phyloP scores from a whole-genome alignment of 31 red algal genomes.

The Bonnemaisonia californica region DNA sequence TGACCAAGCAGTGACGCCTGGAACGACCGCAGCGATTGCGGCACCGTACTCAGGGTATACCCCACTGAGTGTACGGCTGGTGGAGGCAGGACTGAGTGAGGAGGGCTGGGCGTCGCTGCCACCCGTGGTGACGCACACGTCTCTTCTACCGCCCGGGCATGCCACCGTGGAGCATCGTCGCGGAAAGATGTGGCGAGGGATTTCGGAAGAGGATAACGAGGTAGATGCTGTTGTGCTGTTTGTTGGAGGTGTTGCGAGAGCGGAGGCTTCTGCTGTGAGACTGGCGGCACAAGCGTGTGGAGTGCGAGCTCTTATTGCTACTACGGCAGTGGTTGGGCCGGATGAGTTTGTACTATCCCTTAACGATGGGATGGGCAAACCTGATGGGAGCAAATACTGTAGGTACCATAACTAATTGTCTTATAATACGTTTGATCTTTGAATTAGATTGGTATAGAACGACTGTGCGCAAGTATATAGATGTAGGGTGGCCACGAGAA shows the following conservation, averaged over 20 bases:
- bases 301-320: conserved; percentile 68
- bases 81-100: conserved; percentile 52
- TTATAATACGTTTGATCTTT: too few species aligned
- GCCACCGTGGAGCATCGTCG: conserved; percentile 50
- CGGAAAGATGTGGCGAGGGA: conserved; percentile 12
- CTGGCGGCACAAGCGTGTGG: conserved; percentile 49
- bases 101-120: conserved; percentile 76
- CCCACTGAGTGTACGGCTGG: conserved; percentile 65
- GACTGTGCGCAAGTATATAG: too few species aligned
- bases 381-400: too few species aligned
- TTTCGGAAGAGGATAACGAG: conserved; percentile 20
- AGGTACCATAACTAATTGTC: too few species aligned
- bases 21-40: conserved; percentile 38
- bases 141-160: conserved; percentile 74
- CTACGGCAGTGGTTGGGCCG: conserved; percentile 73
- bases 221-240: conserved; percentile 68
- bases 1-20: conserved; percentile 32
- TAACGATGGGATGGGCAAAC: neutral
- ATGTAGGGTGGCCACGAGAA: too few species aligned
- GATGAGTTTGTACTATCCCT: conserved; percentile 69
- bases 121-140: conserved; percentile 48
- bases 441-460: too few species aligned
- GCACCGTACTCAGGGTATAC: conserved; percentile 83
- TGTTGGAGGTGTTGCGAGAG: conserved; percentile 75
- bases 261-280: conserved; percentile 70